These are phyloP conservation scores for Ormosia semicastrata DNA, from an alignment of 306 rosid genomes.

Conservation along the genomic window DNA sequence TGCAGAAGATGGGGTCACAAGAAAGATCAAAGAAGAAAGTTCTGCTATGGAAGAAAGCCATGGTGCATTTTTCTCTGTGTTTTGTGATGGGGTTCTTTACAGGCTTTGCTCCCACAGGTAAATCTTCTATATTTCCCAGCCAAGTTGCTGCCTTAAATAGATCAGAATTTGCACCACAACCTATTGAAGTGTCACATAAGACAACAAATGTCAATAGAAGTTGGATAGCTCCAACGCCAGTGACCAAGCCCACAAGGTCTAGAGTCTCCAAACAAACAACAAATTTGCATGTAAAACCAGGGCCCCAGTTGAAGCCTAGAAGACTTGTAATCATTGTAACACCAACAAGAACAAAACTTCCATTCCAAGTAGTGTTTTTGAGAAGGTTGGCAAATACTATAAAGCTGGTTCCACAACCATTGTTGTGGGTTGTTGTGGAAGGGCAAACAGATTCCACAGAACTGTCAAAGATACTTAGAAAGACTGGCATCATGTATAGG, in stretches of 20 bases:
- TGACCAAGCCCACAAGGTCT: slow-evolving; percentile 17
- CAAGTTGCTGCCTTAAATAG: slow-evolving; percentile 28
- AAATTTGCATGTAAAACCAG: not conserved
- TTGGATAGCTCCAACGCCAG: slow-evolving; percentile 32
- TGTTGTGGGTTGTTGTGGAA: slow-evolving; percentile 88
- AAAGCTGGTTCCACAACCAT: slow-evolving; percentile 66
- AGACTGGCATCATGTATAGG: slow-evolving; percentile 87
- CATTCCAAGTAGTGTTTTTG: slow-evolving; percentile 52
- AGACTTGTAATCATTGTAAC: slow-evolving; percentile 70
- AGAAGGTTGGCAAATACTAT: slow-evolving; percentile 78
- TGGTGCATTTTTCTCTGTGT: slow-evolving; percentile 75
- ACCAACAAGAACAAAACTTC: slow-evolving; percentile 66
- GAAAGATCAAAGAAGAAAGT: slow-evolving; percentile 82
- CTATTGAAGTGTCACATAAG: slow-evolving; percentile 23
- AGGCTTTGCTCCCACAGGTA: slow-evolving; percentile 85
- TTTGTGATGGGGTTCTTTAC: slow-evolving; percentile 88
- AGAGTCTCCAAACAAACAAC: slow-evolving; percentile 18
- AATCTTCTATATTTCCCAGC: slow-evolving; percentile 39
- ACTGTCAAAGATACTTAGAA: slow-evolving; percentile 56
- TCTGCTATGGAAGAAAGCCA: slow-evolving; percentile 83
- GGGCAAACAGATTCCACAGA: slow-evolving; percentile 48
- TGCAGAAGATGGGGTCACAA: slow-evolving; percentile 55
- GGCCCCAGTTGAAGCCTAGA: slow-evolving; percentile 39
- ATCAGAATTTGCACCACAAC: slow-evolving; percentile 43
- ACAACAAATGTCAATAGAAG: slow-evolving; percentile 31